Evolutionary conservation across 2,329 filamentous ascomycete species (phyloP), one percentile per base, ranked within the genome.

Genomic region (Clarireedia homoeocarpa): DNA sequence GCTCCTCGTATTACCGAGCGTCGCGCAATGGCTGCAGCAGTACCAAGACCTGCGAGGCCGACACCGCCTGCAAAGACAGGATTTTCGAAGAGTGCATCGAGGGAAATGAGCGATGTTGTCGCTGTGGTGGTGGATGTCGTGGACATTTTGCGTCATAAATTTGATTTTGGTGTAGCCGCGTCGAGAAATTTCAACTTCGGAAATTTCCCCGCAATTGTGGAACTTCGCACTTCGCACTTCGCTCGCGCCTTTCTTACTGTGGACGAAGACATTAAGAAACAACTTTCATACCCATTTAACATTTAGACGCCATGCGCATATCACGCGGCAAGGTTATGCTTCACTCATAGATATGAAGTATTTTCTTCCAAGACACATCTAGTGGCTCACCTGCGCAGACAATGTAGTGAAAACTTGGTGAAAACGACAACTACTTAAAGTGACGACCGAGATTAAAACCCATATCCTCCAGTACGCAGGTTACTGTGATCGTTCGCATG

Each of bases 31-130:
- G 90, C 86, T 34, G 91, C 81, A 42, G 82, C 86, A 36, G 91
- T 89, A 61, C 91, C 94, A 52, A 99, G 79, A 30, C 88, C 89
- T 59, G 91, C 94, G 53, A 99, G 87, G 64, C 94, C 94, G 65
- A 97, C 89, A 65, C 94, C 91, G 74, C 82, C 81, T 10, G 81
- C 80, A 65, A 83, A 83, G 48, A 84, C 74, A 12, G 83, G 83
- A 63, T 86, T 86, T 45, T 81, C 77, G 67, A 84, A 80, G 50
- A 85, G 77, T 23, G 74, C 75, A 76, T 83, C 77, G 70, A 84
- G 71, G 63, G 76, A 74, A 53, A 81, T 61, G 30, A 66, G 49
- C 14, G 66, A 66, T 17, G 62, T 36, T 57, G 48, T n/a, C 14
- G 66, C 65, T 17, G 62, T 36, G 53, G 48, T n/a, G 40, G 50